Evolutionary conservation across 768 basidiomycete species (phyloP).

Genomic region (Arthromyces matolae): DNA sequence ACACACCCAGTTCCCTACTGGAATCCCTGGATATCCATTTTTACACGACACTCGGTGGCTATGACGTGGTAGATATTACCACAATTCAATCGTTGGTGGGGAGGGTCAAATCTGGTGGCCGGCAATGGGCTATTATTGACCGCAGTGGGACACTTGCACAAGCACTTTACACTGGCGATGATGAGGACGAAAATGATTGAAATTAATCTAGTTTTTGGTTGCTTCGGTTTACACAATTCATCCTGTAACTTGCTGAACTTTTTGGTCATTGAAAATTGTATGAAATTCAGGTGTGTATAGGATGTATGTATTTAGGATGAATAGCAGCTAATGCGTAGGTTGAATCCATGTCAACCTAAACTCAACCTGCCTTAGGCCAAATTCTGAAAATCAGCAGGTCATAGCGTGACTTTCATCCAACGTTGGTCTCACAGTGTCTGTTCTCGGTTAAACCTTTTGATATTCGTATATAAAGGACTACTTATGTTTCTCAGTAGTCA

Average conservation of each 20-base stretch:
- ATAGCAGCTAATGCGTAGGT: not conserved
- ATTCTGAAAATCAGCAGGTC: not conserved
- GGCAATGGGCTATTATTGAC: not conserved
- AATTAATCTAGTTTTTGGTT: not conserved
- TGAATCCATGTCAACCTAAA: not conserved
- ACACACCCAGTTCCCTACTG: not conserved
- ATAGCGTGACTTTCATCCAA: not conserved
- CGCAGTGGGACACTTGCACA: not conserved
- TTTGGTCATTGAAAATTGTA: not conserved
- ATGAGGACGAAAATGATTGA: not conserved
- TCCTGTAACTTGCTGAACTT: not conserved
- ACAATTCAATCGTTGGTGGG: not conserved
- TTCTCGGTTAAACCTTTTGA: too few relatives aligned
- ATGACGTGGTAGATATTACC: not conserved
- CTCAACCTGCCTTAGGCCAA: not conserved
- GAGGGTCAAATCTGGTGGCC: not conserved
- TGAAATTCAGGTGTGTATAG: too few relatives aligned
- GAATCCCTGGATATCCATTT: not conserved
- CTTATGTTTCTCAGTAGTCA: too few relatives aligned
- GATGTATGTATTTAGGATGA: too few relatives aligned
- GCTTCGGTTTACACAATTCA: not conserved
- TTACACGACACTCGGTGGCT: not conserved
- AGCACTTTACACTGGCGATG: not conserved
- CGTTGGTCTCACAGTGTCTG: not conserved
- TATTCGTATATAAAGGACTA: too few relatives aligned